phyloP scores from a whole-genome alignment of 805 yeast species.

The Yarrowia deformans region DNA sequence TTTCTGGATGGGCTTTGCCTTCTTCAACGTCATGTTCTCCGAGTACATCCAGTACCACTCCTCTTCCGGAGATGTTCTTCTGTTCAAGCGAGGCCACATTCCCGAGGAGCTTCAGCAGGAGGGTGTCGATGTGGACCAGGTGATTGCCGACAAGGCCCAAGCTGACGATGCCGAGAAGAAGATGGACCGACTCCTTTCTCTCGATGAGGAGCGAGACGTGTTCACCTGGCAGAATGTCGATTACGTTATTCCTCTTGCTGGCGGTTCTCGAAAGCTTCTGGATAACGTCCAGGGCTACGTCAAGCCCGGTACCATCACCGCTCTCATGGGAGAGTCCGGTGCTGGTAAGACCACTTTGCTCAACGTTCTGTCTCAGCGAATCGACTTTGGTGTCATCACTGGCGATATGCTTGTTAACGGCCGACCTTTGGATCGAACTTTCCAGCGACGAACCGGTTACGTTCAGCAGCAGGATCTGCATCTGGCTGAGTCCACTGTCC shows the following conservation, averaged over 20 bases:
- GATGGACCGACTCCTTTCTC: constrained; percentile 46
- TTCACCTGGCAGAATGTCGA: constrained; percentile 70
- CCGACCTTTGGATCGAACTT: constrained; percentile 64
- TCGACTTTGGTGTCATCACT: constrained; percentile 71
- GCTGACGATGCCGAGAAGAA: constrained; percentile 46
- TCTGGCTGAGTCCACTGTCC: constrained; percentile 69
- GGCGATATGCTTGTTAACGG: constrained; percentile 80
- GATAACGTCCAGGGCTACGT: constrained; percentile 72
- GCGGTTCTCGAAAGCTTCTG: constrained; percentile 52
- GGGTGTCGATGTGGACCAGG: constrained; percentile 45
- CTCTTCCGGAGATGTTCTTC: constrained; percentile 49
- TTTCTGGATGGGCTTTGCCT: constrained; percentile 54
- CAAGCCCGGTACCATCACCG: constrained; percentile 81
- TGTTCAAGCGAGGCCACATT: constrained; percentile 51
- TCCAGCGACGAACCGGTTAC: constrained; percentile 80
- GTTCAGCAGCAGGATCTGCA: constrained; percentile 85
- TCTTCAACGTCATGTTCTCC: constrained; percentile 48
- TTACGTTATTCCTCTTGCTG: constrained; percentile 59
- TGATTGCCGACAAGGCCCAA: constrained; percentile 43
- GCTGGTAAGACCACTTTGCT: constrained; percentile 84
- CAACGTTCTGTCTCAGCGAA: constrained; percentile 75
- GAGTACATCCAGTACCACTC: constrained; percentile 50
- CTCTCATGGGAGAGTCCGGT: constrained; percentile 86
- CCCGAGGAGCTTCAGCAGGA: constrained; percentile 49
- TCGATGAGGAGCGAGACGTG: constrained; percentile 40